Evolutionary conservation across 306 rosid genomes (phyloP).

Genomic region (Quercus dentata): DNA sequence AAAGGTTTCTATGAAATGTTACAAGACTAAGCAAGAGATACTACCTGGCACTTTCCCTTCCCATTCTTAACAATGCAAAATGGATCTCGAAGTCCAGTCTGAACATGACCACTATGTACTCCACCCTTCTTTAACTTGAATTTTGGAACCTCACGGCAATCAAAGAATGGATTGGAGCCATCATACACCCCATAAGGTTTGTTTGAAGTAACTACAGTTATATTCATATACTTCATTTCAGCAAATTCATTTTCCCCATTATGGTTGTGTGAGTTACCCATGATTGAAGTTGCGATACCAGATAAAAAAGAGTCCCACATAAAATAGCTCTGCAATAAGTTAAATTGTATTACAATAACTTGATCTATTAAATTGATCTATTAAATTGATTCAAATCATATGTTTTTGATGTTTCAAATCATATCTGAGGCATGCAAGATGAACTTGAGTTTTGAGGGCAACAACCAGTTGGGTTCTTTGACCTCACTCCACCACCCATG

Average conservation of each 20-base stretch:
- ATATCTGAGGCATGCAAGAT: too few species aligned
- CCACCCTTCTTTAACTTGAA: slow-evolving; percentile 60
- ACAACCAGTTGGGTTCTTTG: too few species aligned
- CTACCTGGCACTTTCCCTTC: slow-evolving; percentile 77
- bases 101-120: slow-evolving; percentile 87
- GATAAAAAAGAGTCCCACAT: slow-evolving; percentile 89
- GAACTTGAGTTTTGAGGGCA: too few species aligned
- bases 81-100: slow-evolving; percentile 72
- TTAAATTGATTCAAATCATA: too few species aligned
- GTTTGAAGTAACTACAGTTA: slow-evolving; percentile 87
- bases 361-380: too few species aligned
- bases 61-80: slow-evolving; percentile 68
- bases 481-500: too few species aligned
- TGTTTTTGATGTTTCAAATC: too few species aligned
- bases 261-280: slow-evolving; percentile 47
- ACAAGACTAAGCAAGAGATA: not conserved
- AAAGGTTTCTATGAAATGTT: too few species aligned
- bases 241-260: slow-evolving; percentile 79
- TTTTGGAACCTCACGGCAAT: slow-evolving; percentile 53
- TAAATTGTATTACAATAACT: too few species aligned
- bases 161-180: slow-evolving; percentile 85
- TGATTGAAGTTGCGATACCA: slow-evolving; percentile 77
- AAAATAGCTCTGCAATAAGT: slow-evolving; percentile 63
- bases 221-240: slow-evolving; percentile 78
- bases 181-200: slow-evolving; percentile 73